Evolutionary conservation across 2,329 filamentous ascomycete species (phyloP).

Genomic region (Colletotrichum theobromicola): DNA sequence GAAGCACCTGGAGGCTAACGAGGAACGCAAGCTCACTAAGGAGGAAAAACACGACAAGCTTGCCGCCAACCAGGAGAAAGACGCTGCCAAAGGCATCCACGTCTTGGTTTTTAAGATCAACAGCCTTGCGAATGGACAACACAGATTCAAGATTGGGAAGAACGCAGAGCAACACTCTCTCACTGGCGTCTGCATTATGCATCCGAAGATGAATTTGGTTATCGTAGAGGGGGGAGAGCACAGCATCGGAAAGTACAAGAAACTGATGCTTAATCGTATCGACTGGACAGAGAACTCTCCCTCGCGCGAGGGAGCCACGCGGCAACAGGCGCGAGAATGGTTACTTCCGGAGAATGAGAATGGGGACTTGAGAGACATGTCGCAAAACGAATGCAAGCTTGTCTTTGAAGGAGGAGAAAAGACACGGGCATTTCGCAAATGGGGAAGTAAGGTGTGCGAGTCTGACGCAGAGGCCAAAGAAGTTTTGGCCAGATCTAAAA

Average conservation of each 20-base stretch:
- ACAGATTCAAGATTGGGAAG: constrained; percentile 90
- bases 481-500: constrained; percentile 77
- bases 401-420: constrained; percentile 94
- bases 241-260: constrained; percentile 84
- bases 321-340: constrained; percentile 73
- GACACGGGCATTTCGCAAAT: constrained; percentile 80
- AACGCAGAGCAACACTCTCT: constrained; percentile 90
- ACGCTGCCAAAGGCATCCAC: constrained; percentile 84
- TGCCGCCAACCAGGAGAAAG: constrained; percentile 80
- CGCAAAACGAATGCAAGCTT: constrained; percentile 79
- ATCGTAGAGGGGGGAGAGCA: constrained; percentile 91
- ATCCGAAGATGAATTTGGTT: constrained; percentile 87
- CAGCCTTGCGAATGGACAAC: constrained; percentile 88
- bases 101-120: constrained; percentile 89
- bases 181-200: constrained; percentile 89
- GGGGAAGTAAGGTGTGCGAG: constrained; percentile 90
- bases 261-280: constrained; percentile 91
- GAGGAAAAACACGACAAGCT: constrained; percentile 89
- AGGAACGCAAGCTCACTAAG: constrained; percentile 85
- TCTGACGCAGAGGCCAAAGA: constrained; percentile 89
- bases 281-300: constrained; percentile 92
- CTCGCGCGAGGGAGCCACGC: constrained; percentile 66
- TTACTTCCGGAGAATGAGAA: constrained; percentile 79
- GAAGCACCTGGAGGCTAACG: constrained; percentile 79
- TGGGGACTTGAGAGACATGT: constrained; percentile 81